Base-by-base conservation (phyloP, 164 flowering plant genomes). In the Tetracentron sinense region DNA sequence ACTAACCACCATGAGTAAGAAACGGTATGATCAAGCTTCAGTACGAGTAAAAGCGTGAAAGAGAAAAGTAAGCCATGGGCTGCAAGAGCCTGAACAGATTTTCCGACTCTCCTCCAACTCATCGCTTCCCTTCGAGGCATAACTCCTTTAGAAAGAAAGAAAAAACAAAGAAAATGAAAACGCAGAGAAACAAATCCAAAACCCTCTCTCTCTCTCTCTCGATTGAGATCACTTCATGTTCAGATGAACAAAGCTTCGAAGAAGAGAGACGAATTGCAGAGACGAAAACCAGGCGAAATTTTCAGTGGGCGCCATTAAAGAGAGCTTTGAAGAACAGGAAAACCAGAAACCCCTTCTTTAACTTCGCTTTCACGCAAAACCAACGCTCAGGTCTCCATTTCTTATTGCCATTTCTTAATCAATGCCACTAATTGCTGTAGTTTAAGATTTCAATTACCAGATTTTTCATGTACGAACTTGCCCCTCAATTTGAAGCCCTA, bases 71-170 rank as follows among this genome's bases (percentile, higher is more conserved):
- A 72, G 48, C 46, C 15, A 56, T 85, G 86, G 7, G 87, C 87
- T 1, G 69, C 79, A 14, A 83, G 55, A 1, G 77, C 79, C 74
- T 81, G 85, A 12, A 67, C 71, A 7, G 90, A 77, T 75, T 73
- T 81, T 38, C 74, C 81, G 30, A 85, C 86, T 70, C 83, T 81
- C 42, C 82, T 59, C 87, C 90, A 81, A 75, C 79, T 80, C 87
- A 78, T 83, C 51, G 72, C 61, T 53, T 57, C 19, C 53, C 44
- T 64, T 17, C 44, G 20, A 26, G 25, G 21, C 30, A 53, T 25
- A 53, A 53, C 56, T 30, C 56, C 28, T 28, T 19, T 16, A 53
- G 14, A 38, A 33, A 33, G 38, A 38, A 16, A 38, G 44, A 38
- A 38, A 1, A 10, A 38, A 38, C n/a, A n/a, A n/a, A n/a, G n/a